These are phyloP conservation scores for Pythium myriotylum DNA, from an alignment of 352 stramenopile species.

Conservation along the genomic window DNA sequence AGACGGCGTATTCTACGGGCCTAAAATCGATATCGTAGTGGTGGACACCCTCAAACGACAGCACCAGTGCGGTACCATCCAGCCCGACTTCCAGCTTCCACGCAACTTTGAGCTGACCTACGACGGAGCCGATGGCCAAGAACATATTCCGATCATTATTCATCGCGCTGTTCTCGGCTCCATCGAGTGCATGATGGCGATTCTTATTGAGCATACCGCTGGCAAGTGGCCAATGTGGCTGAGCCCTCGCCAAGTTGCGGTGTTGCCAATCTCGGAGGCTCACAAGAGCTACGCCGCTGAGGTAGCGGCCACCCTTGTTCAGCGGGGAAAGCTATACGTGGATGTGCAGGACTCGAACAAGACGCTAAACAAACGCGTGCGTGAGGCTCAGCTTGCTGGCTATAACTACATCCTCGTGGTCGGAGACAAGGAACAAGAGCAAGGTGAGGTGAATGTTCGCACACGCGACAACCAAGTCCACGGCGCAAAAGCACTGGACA, in stretches of 20 bases:
- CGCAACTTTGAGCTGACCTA: slow-evolving; percentile 96
- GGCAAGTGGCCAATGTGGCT: slow-evolving; percentile 98
- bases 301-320: slow-evolving; percentile 49
- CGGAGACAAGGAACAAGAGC: slow-evolving; percentile 65
- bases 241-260: slow-evolving; percentile 74
- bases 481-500: slow-evolving; percentile 52
- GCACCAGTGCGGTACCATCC: slow-evolving; percentile 98
- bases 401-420: slow-evolving; percentile 91
- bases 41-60: slow-evolving; percentile 95
- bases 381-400: slow-evolving; percentile 73
- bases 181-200: slow-evolving; percentile 98
- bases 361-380: slow-evolving; percentile 85
- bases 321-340: slow-evolving; percentile 54
- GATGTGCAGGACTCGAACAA: slow-evolving; percentile 77
- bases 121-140: slow-evolving; percentile 80
- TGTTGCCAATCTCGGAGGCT: slow-evolving; percentile 69
- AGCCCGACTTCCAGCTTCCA: slow-evolving; percentile 98
- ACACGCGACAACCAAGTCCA: slow-evolving; percentile 85
- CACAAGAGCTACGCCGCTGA: slow-evolving; percentile 66
- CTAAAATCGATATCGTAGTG: slow-evolving; percentile 98
- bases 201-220: slow-evolving; percentile 96
- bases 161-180: slow-evolving; percentile 97
- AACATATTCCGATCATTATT: slow-evolving; percentile 97
- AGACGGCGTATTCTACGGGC: slow-evolving; percentile 97
- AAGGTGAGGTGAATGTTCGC: slow-evolving; percentile 68